phyloP scores from a whole-genome alignment of 345 rosid species.

The Pugionium cornutum region DNA sequence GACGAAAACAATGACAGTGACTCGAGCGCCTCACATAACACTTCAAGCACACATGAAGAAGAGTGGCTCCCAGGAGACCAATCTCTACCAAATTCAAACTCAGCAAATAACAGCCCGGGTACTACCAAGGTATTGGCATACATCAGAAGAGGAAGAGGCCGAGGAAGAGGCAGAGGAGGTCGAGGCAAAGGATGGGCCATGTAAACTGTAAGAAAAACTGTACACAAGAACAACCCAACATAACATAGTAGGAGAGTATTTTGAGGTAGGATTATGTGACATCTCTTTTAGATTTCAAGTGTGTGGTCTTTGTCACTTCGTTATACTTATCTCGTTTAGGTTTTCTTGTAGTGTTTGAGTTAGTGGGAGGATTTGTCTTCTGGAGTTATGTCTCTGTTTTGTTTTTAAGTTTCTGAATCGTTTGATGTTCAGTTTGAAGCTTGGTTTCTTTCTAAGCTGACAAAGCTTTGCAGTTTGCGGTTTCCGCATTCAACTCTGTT shows the following conservation, averaged over 20 bases:
- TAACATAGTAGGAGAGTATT: conserved; percentile 34
- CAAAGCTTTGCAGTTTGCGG: too few species aligned
- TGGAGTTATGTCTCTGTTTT: too few species aligned
- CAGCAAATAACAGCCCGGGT: conserved; percentile 40
- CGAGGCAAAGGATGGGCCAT: conserved; percentile 45
- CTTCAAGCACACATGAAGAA: conserved; percentile 53
- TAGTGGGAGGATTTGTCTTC: too few species aligned
- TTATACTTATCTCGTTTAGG: too few species aligned
- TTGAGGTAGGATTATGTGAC: conserved; percentile 40
- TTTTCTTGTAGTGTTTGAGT: too few species aligned
- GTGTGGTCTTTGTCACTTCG: too few species aligned
- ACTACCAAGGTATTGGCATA: conserved; percentile 42
- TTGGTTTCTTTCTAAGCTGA: too few species aligned
- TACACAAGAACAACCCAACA: conserved; percentile 22
- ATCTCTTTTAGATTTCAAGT: conserved; percentile 1
- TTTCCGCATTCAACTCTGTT: too few species aligned
- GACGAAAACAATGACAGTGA: conserved; percentile 42
- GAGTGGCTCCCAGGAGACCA: conserved; percentile 46
- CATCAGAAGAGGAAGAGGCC: conserved; percentile 44
- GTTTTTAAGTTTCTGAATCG: too few species aligned
- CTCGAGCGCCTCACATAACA: conserved; percentile 51
- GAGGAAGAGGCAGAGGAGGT: conserved; percentile 41
- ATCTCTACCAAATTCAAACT: conserved; percentile 38
- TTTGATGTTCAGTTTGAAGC: too few species aligned
- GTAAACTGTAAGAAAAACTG: conserved; percentile 29